Percentiles rank a stretch among this genome's conserved stretches.
These are phyloP conservation scores for Eimeria necatrix DNA, from an alignment of 169 alveolate species.

Conservation along the genomic window DNA sequence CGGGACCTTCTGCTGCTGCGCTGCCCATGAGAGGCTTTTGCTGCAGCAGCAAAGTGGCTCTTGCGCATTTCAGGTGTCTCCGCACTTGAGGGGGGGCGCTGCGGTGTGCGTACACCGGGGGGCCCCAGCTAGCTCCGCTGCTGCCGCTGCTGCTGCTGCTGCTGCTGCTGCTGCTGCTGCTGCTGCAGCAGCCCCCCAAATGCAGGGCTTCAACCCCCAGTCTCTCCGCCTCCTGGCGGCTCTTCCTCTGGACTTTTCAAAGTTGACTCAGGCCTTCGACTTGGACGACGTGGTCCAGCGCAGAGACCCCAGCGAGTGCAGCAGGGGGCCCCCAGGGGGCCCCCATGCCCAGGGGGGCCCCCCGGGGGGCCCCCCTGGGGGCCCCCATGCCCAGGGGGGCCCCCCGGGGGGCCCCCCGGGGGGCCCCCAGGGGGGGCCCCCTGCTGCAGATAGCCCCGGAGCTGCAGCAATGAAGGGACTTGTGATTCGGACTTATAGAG, in stretches of 20 bases:
- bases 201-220: neutral
- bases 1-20: neutral
- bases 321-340: neutral
- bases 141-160: neutral
- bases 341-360: neutral
- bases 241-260: neutral
- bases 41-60: neutral
- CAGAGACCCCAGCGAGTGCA: neutral
- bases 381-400: neutral
- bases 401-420: conserved; percentile 6
- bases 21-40: neutral
- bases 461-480: neutral
- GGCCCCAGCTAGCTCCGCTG: neutral
- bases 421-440: neutral
- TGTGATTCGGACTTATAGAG: neutral
- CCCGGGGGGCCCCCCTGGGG: too few relatives aligned
- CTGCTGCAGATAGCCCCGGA: conserved; percentile 1
- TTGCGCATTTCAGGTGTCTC: neutral
- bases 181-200: neutral
- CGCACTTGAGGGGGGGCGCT: neutral
- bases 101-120: neutral
- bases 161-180: neutral
- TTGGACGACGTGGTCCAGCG: conserved; percentile 38
- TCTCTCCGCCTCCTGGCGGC: conserved; percentile 41
- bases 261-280: neutral